A percentile compares a stretch with the other conserved stretches of the same genome.
Conservation (phyloP, 805 yeast species). For the Candida nitratophila region DNA sequence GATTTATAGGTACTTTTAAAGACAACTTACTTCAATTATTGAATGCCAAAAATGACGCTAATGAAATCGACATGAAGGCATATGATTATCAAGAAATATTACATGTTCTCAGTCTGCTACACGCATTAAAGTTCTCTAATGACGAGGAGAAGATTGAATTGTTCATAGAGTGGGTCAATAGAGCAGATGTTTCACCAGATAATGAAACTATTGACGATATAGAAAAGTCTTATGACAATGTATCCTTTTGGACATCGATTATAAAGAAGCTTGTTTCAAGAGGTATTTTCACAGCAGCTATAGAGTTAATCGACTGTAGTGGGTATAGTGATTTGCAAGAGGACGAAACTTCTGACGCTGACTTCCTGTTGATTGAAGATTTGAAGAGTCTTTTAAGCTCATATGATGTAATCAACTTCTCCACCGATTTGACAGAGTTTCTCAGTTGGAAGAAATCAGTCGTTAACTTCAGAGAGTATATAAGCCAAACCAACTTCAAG, state of each 20-base stretch:
- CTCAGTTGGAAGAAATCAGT: constrained; percentile 43
- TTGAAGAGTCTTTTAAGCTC: constrained; percentile 30
- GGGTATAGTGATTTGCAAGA: constrained; percentile 32
- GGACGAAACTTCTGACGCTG: constrained; percentile 19
- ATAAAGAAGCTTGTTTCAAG: constrained; percentile 50
- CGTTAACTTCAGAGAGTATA: constrained; percentile 42
- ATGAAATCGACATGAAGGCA: constrained; percentile 14
- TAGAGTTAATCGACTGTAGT: constrained; percentile 36
- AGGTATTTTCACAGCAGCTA: constrained; percentile 55
- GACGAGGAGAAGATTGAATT: constrained; percentile 34
- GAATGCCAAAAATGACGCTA: constrained; percentile 15
- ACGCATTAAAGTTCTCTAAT: constrained; percentile 42
- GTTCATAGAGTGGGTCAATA: constrained; percentile 58
- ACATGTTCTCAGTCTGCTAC: constrained; percentile 51
- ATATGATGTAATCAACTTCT: constrained; percentile 28
- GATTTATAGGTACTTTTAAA: constrained; percentile 16
- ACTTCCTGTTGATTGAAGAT: constrained; percentile 34
- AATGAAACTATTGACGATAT: constrained; percentile 34
- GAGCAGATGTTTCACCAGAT: constrained; percentile 62
- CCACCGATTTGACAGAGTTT: constrained; percentile 35
- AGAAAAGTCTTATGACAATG: constrained; percentile 25
- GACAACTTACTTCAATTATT: constrained; percentile 27
- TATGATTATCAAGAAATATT: constrained; percentile 33
- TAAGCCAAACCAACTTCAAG: constrained; percentile 17
- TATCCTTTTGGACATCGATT: constrained; percentile 56